Conservation (phyloP, 2,329 filamentous ascomycete genomes). For the Aaosphaeria arxii region DNA sequence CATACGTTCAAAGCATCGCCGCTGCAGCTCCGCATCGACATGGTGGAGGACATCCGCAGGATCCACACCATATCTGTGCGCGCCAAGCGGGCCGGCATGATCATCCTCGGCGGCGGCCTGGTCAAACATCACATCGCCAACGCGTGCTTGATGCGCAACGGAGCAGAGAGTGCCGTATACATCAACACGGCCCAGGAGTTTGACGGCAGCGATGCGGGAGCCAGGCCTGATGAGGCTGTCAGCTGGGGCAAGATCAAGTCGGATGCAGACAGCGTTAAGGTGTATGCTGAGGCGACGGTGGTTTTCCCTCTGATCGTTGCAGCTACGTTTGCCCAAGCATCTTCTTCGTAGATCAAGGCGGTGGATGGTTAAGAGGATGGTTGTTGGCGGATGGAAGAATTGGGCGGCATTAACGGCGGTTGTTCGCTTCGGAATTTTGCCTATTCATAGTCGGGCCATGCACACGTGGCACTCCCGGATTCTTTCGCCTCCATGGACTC, state of each 20-base stretch:
- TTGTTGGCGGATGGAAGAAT: background rate
- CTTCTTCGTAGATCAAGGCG: background rate
- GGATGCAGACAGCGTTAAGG: slow-evolving; percentile 84
- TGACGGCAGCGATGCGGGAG: slow-evolving; percentile 93
- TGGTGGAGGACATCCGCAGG: slow-evolving; percentile 87
- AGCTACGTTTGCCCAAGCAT: slow-evolving; percentile 57
- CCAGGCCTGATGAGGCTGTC: slow-evolving; percentile 91
- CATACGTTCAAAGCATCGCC: slow-evolving; percentile 92
- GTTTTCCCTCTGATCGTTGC: slow-evolving; percentile 67
- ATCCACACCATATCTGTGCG: slow-evolving; percentile 91
- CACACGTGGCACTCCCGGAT: too few relatives aligned
- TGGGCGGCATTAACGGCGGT: too few relatives aligned
- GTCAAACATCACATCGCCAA: slow-evolving; percentile 99
- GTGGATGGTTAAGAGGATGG: background rate
- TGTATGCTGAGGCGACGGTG: slow-evolving; percentile 66
- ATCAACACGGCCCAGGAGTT: slow-evolving; percentile 98
- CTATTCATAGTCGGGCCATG: too few relatives aligned
- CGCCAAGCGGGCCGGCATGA: slow-evolving; percentile 88
- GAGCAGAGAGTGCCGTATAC: slow-evolving; percentile 93
- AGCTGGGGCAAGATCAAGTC: slow-evolving; percentile 98
- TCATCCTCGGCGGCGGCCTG: slow-evolving; percentile 90
- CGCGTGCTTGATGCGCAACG: slow-evolving; percentile 95
- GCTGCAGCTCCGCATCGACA: slow-evolving; percentile 77
- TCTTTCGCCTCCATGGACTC: too few relatives aligned
- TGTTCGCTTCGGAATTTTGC: too few relatives aligned